phyloP scores from a whole-genome alignment of 2,329 filamentous ascomycete species.

The Neofusicoccum kwambonambiense region DNA sequence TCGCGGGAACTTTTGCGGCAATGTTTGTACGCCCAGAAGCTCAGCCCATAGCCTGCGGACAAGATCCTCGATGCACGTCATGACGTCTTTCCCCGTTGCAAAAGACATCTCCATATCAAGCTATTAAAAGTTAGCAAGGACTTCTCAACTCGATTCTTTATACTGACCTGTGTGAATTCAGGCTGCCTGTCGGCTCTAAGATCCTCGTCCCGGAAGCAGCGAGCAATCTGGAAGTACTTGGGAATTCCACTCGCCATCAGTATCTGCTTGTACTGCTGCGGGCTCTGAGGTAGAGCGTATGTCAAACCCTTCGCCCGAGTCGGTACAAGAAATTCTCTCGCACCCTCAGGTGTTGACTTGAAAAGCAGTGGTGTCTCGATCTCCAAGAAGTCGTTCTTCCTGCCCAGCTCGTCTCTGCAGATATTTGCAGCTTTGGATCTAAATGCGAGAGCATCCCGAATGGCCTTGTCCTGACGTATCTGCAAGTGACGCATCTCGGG shows the following conservation, averaged over 20 bases:
- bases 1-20: constrained; percentile 52
- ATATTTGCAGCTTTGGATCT: constrained; percentile 61
- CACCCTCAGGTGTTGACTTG: constrained; percentile 96
- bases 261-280: constrained; percentile 98
- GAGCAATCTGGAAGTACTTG: constrained; percentile 88
- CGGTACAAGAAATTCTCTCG: constrained; percentile 90
- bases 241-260: constrained; percentile 86
- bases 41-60: constrained; percentile 56
- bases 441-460: constrained; percentile 68
- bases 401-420: constrained; percentile 55
- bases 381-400: constrained; percentile 63
- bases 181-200: constrained; percentile 88
- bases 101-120: constrained; percentile 95
- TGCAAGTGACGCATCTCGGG: constrained; percentile 78
- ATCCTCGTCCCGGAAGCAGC: constrained; percentile 95
- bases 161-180: constrained; percentile 81
- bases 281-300: constrained; percentile 92
- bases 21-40: constrained; percentile 39
- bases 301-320: constrained; percentile 73
- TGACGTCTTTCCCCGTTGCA: constrained; percentile 69
- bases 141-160: constrained; percentile 17
- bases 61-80: constrained; percentile 56
- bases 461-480: constrained; percentile 68
- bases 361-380: constrained; percentile 93
- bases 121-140: constrained; percentile 40